phyloP scores from a whole-genome alignment of 495 filamentous ascomycete genomes.

The Penicillium crystallinum region DNA sequence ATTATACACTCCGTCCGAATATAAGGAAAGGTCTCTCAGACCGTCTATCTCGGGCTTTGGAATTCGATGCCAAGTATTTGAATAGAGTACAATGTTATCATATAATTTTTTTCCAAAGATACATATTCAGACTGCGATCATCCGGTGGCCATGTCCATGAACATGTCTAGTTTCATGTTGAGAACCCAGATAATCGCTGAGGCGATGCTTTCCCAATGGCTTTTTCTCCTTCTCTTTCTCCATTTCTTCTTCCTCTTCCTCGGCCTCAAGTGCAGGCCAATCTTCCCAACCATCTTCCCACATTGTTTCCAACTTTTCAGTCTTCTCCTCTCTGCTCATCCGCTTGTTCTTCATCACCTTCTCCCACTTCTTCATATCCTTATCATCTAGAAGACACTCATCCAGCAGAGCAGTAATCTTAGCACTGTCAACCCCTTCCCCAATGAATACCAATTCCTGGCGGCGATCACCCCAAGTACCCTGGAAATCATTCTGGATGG shows the following conservation, averaged over 20 bases:
- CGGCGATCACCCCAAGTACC: constrained; percentile 54
- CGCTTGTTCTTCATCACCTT: constrained; percentile 41
- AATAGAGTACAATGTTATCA: too few relatives aligned
- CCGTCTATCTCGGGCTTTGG: too few relatives aligned
- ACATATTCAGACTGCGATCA: constrained; percentile 1
- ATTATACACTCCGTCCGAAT: too few relatives aligned
- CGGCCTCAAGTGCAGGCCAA: constrained; percentile 40
- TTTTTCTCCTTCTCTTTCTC: constrained; percentile 7
- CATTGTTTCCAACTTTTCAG: constrained; percentile 33
- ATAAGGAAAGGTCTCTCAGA: too few relatives aligned
- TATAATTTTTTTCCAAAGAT: too few relatives aligned
- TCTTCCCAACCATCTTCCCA: constrained; percentile 57
- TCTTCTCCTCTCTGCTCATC: constrained; percentile 24
- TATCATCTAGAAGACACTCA: constrained; percentile 44
- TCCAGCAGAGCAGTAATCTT: constrained; percentile 42
- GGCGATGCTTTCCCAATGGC: constrained; percentile 22
- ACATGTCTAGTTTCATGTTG: constrained; percentile 39
- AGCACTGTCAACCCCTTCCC: constrained; percentile 43
- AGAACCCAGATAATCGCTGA: constrained; percentile 32
- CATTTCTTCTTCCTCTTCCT: constrained; percentile 37
- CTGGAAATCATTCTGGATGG: constrained; percentile 42
- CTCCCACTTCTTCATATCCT: constrained; percentile 48
- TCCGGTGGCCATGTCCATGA: constrained; percentile 19
- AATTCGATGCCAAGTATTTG: too few relatives aligned
- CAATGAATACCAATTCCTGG: constrained; percentile 58